phyloP scores from a whole-genome alignment of 1,139 yeast genomes.

The Hyphopichia khmerensis region DNA sequence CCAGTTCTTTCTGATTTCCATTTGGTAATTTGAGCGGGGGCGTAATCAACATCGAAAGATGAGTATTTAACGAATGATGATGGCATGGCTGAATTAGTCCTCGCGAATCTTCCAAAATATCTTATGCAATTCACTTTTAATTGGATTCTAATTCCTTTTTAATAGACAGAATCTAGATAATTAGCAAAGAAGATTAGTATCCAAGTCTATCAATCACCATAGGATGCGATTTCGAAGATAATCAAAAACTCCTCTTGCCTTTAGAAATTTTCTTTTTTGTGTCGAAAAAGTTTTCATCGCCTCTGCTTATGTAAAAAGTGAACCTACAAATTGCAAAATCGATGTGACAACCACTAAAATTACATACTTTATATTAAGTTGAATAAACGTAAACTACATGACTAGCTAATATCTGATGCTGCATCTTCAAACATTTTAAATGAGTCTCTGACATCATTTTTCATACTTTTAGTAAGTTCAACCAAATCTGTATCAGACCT shows the following conservation, averaged over 20 bases:
- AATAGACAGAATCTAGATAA: no score
- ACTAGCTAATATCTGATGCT: conserved; percentile 13
- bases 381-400: neutral
- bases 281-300: neutral
- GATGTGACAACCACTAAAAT: neutral
- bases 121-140: neutral
- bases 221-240: neutral
- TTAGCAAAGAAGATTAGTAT: neutral
- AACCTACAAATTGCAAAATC: neutral
- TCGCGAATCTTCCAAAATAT: neutral
- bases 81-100: conserved; percentile 7
- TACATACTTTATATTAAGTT: neutral
- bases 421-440: conserved; percentile 53
- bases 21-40: conserved; percentile 62
- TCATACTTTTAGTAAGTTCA: conserved; percentile 66
- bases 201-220: neutral
- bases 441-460: conserved; percentile 50
- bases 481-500: conserved; percentile 63
- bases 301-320: neutral
- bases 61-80: conserved; percentile 42
- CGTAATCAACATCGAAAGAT: conserved; percentile 58
- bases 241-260: no score
- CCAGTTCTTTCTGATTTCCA: conserved; percentile 82
- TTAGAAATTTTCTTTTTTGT: neutral
- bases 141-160: neutral